Base-by-base conservation (phyloP, 148 eudicot genomes). In the Vaccinium vitisidaea region DNA sequence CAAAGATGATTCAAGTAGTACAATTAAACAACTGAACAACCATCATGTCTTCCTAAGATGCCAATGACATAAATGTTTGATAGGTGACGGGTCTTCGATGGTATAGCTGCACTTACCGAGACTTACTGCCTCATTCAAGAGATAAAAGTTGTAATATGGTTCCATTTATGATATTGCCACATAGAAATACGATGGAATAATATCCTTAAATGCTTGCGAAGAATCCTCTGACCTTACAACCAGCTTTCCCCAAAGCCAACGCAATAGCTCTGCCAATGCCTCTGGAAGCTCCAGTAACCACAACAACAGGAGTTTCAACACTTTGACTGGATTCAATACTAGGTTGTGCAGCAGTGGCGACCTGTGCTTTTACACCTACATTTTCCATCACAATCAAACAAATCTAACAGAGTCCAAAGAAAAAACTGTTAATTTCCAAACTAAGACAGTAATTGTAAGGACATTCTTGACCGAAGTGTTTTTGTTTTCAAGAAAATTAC, bases 281-380 rank as follows among this genome's bases (percentile, higher is more conserved):
- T 90, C 99, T 92, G 75, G 99, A 96, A 67, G 99, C 99, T 89
- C 98, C 99, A 65, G 99, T 96, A 76, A 96, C 92, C 83, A 96
- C 85, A 53, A 92, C 98, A 87, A 96, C 98, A 53, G 98, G 99
- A 90, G 90, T 89, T 84, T 92, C 97, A 48, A 88, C 89, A 58
- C 86, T 88, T 83, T 83, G 89, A 25, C 86, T 63, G 23, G 87
- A 87, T 81, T 85, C 91, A 55, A 86, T 88, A 82, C 89, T 88
- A 78, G 91, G 87, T 86, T 89, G 90, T 84, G 92, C 95, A 83
- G 87, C 74, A 25, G 93, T 85, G 48, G 97, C 94, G 83, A 91
- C 90, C 85, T 91, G 94, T 56, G 94, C 86, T 91, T 87, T 92
- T 58, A 90, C 83, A 79, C 92, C 98, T 93, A 76, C 69, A 83